Percentiles rank a stretch among this genome's conserved stretches.
Conservation (phyloP, 2,329 filamentous ascomycete genomes). For the Fusarium buxicola region DNA sequence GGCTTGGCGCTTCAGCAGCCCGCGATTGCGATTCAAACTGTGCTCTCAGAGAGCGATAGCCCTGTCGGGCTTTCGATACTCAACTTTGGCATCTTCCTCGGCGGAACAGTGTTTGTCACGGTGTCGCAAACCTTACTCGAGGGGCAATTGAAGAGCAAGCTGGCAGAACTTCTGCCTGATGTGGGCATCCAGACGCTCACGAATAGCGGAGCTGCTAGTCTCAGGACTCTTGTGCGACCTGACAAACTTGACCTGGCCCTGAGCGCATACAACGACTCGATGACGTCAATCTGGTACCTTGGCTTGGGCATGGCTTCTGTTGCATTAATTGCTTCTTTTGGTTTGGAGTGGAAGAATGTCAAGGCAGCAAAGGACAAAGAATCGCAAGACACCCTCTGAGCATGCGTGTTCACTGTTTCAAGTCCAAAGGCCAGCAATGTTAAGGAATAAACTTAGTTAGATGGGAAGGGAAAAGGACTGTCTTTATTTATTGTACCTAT, state of each 20-base stretch:
- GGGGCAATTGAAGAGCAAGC: constrained; percentile 4
- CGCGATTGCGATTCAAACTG: constrained; percentile 15
- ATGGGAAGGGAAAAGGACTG: no score
- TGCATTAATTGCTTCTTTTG: constrained; percentile 6
- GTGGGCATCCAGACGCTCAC: constrained; percentile 2
- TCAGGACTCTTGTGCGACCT: constrained; percentile 3
- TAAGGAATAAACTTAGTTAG: no score
- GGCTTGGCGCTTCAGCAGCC: constrained; percentile 14
- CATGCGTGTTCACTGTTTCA: no score
- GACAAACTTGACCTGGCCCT: constrained; percentile 5
- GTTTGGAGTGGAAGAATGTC: constrained; percentile 23
- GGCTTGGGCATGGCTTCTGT: constrained; percentile 4
- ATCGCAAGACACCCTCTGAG: accelerated
- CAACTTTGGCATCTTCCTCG: constrained; percentile 12
- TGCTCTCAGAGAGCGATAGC: constrained; percentile 15
- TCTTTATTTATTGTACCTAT: no score
- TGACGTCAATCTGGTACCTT: constrained; percentile 21
- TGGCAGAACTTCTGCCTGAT: not conserved
- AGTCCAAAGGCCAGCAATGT: no score
- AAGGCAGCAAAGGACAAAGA: not conserved
- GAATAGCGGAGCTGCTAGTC: constrained; percentile 11
- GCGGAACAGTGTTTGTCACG: constrained; percentile 22
- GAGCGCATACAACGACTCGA: constrained; percentile 22
- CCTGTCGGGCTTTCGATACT: constrained; percentile 15
- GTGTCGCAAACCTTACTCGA: constrained; percentile 19